Percentiles rank a stretch among this genome's conserved stretches.
phyloP scores from a whole-genome alignment of 768 basidiomycete species.

The Tubosaeta brunneosetosa region DNA sequence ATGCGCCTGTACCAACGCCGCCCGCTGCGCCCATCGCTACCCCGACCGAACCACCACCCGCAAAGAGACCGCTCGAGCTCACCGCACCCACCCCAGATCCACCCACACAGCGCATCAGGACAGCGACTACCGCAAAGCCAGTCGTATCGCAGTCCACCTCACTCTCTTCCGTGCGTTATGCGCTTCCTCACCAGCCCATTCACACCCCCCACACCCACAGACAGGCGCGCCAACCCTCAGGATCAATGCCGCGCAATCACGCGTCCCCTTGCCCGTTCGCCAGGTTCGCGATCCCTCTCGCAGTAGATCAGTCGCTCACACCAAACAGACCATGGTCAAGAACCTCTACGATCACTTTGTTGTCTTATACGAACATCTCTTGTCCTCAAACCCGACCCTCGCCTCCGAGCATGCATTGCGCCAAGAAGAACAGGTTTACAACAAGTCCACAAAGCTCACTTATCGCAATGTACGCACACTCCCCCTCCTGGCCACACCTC shows the following conservation, averaged over 20 bases:
- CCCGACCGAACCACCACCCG: slow-evolving; percentile 24
- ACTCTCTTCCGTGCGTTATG: slow-evolving; percentile 29
- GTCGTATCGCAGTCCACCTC: slow-evolving; percentile 38
- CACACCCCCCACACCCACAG: slow-evolving; percentile 26
- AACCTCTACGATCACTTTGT: slow-evolving; percentile 68
- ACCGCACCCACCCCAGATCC: slow-evolving; percentile 39
- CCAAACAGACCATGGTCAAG: slow-evolving; percentile 65
- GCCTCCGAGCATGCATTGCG: slow-evolving; percentile 74
- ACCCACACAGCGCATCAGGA: slow-evolving; percentile 61
- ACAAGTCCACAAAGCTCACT: slow-evolving; percentile 66
- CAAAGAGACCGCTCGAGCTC: slow-evolving; percentile 45
- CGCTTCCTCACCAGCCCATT: neutral
- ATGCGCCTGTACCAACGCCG: slow-evolving; percentile 37
- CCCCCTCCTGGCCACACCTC: neutral
- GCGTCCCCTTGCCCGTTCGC: slow-evolving; percentile 66
- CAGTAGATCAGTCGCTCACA: neutral
- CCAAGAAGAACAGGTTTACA: slow-evolving; percentile 80
- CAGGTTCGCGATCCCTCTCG: slow-evolving; percentile 43
- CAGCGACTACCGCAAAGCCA: slow-evolving; percentile 41
- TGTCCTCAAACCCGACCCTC: slow-evolving; percentile 50
- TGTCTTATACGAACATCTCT: slow-evolving; percentile 58
- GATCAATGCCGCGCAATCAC: slow-evolving; percentile 64
- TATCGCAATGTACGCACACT: slow-evolving; percentile 68
- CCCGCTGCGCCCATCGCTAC: slow-evolving; percentile 4
- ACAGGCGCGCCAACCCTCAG: slow-evolving; percentile 61